Conservation (phyloP, 371 early-diverging fungal species). For the Lichtheimia ornata region DNA sequence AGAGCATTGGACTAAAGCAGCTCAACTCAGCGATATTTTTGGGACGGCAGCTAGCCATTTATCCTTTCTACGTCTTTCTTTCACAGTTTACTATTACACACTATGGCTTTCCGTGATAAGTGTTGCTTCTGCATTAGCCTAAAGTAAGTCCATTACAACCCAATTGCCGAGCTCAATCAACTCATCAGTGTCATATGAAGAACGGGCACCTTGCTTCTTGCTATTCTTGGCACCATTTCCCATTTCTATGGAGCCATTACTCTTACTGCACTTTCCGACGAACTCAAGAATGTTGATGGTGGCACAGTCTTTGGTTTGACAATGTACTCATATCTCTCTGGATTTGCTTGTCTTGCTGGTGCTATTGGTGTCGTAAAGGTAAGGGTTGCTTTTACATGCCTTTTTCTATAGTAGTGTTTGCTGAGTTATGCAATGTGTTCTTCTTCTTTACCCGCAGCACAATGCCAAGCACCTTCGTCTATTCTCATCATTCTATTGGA, state of each 20-base stretch:
- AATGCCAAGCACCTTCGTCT: constrained; percentile 41
- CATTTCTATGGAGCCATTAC: constrained; percentile 35
- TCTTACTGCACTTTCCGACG: constrained; percentile 31
- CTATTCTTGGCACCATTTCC: constrained; percentile 34
- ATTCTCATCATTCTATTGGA: constrained; percentile 41
- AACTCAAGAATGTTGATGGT: constrained; percentile 29
- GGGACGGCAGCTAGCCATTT: background rate
- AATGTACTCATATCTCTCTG: constrained; percentile 40
- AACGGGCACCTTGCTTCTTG: constrained; percentile 41
- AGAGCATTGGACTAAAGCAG: too few species aligned
- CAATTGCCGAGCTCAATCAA: background rate
- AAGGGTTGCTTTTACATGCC: constrained; percentile 5
- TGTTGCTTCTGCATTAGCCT: constrained; percentile 46
- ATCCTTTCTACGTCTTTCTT: constrained; percentile 3
- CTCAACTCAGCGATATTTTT: too few species aligned
- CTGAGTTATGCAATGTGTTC: background rate
- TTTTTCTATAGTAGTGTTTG: background rate
- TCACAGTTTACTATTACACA: background rate
- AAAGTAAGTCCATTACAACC: constrained; percentile 15
- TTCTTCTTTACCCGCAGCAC: constrained; percentile 24
- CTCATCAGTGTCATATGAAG: constrained; percentile 13
- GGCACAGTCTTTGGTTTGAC: constrained; percentile 37
- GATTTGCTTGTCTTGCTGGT: constrained; percentile 39
- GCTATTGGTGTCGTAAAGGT: constrained; percentile 47
- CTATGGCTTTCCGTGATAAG: constrained; percentile 12